Evolutionary conservation across 2,329 filamentous ascomycete genomes (phyloP).

Genomic region (Clathrospora elynae): DNA sequence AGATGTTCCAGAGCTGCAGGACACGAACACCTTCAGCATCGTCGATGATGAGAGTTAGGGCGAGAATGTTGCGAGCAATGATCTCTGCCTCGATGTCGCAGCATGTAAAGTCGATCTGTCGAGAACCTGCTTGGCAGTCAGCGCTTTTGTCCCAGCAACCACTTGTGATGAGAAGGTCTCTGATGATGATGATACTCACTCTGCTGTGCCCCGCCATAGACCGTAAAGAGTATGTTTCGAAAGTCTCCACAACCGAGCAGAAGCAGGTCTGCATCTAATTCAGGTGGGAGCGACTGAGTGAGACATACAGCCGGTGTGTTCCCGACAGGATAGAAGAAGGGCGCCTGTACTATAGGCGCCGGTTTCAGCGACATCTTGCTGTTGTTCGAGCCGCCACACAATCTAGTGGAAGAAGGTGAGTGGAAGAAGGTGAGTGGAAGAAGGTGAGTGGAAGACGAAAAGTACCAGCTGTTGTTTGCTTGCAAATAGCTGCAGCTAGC

Average conservation of each 20-base stretch:
- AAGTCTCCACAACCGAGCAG: slow-evolving; percentile 63
- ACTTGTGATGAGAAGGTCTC: neutral
- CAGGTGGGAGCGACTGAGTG: slow-evolving; percentile 32
- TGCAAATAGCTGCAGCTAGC: too few relatives aligned
- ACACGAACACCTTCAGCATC: slow-evolving; percentile 29
- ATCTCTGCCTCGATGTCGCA: slow-evolving; percentile 60
- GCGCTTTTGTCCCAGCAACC: too few relatives aligned
- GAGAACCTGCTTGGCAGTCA: neutral
- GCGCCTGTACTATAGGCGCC: slow-evolving; percentile 1
- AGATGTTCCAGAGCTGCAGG: slow-evolving; percentile 58
- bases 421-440: too few relatives aligned
- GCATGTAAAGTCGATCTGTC: slow-evolving; percentile 54
- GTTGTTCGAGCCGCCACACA: too few relatives aligned
- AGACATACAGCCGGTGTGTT: slow-evolving; percentile 61
- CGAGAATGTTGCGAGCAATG: slow-evolving; percentile 61
- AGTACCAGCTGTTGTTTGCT: too few relatives aligned
- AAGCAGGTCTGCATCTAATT: slow-evolving; percentile 48
- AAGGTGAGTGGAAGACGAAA: too few relatives aligned
- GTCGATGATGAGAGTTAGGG: slow-evolving; percentile 60
- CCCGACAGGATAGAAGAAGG: slow-evolving; percentile 49
- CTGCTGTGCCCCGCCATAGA: slow-evolving; percentile 18
- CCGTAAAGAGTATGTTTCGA: slow-evolving; percentile 59
- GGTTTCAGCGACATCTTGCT: slow-evolving; percentile 12
- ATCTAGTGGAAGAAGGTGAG: too few relatives aligned
- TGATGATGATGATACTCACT: slow-evolving; percentile 15